Evolutionary conservation across 768 basidiomycete genomes (phyloP).

Genomic region (Termitomyces sp.): DNA sequence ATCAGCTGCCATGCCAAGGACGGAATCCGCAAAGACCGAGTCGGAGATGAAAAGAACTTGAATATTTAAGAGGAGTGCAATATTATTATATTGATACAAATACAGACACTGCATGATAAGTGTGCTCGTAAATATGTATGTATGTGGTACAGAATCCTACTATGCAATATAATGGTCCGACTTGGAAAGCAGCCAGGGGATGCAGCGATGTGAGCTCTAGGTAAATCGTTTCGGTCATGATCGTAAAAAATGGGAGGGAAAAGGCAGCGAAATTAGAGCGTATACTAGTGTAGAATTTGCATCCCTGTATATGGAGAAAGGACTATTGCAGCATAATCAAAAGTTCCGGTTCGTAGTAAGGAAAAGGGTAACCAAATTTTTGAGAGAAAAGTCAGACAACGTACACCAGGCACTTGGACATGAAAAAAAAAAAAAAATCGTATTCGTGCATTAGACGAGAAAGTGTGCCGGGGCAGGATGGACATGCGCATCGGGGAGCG

Average conservation of each 20-base stretch:
- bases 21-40: neutral
- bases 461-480: neutral
- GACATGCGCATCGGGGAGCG: slow-evolving; percentile 12
- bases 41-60: neutral
- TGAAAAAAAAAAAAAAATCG: neutral
- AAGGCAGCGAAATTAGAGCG: neutral
- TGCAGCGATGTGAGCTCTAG: neutral
- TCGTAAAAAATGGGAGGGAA: neutral
- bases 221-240: neutral
- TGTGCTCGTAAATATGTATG: neutral
- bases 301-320: neutral
- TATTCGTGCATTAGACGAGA: neutral
- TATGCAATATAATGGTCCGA: neutral
- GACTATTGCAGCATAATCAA: neutral
- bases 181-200: neutral
- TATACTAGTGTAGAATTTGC: neutral
- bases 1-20: neutral
- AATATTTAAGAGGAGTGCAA: neutral
- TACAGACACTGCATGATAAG: neutral
- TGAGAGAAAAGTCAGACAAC: no score
- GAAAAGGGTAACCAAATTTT: no score
- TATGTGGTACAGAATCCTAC: neutral
- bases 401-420: no score
- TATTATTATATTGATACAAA: neutral
- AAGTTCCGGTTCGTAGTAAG: neutral